Percentiles rank a stretch among this genome's conserved stretches.
phyloP scores from a whole-genome alignment of 345 rosid genomes.

The Bretschneidera sinensis region DNA sequence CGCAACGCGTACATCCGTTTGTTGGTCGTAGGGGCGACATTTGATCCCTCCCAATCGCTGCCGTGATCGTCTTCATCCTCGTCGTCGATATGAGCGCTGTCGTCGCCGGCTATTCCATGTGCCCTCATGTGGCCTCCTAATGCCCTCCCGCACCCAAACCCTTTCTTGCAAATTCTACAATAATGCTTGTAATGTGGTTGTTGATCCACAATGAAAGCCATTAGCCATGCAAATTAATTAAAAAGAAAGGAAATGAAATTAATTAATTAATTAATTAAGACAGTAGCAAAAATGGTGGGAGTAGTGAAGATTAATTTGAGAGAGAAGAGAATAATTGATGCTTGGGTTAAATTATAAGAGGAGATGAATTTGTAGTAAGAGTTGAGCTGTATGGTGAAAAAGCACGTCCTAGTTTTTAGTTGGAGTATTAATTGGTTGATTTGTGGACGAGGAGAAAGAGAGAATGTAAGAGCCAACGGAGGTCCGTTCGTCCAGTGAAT shows the following conservation, averaged over 20 bases:
- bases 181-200: slow-evolving; percentile 40
- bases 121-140: slow-evolving; percentile 69
- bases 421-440: slow-evolving; percentile 12
- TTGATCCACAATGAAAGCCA: slow-evolving; percentile 30
- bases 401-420: slow-evolving; percentile 1
- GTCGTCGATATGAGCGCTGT: slow-evolving; percentile 3
- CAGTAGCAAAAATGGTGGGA: too few species aligned
- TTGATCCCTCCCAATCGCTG: slow-evolving; percentile 41
- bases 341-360: too few species aligned
- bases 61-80: slow-evolving; percentile 43
- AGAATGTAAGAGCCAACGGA: slow-evolving; percentile 15
- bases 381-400: not conserved
- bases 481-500: slow-evolving; percentile 16
- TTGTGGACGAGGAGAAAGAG: slow-evolving; percentile 13
- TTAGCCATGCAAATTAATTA: not conserved
- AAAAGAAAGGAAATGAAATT: too few species aligned
- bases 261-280: too few species aligned
- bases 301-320: too few species aligned
- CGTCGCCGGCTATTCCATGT: slow-evolving; percentile 51
- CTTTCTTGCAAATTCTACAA: slow-evolving; percentile 62
- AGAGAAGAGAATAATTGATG: too few species aligned
- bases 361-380: too few species aligned
- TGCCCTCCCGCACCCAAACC: slow-evolving; percentile 52
- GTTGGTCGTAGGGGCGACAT: slow-evolving; percentile 19
- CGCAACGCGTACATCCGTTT: slow-evolving; percentile 49